Evolutionary conservation across 768 basidiomycete genomes (phyloP).

Genomic region (Clavulina sp.): DNA sequence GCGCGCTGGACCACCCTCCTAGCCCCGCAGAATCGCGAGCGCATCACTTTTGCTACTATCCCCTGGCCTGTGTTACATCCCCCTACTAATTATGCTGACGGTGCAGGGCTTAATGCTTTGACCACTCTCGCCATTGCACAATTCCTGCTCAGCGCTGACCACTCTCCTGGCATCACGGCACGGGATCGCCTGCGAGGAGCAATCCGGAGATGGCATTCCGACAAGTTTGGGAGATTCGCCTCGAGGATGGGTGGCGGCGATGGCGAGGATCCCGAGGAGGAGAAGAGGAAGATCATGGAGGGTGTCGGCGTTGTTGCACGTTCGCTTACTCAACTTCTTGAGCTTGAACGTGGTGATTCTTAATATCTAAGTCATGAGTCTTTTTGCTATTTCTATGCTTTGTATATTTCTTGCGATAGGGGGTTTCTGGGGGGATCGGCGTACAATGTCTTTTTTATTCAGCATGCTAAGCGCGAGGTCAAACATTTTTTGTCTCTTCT

Average conservation of each 20-base stretch:
- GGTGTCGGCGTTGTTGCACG: background rate
- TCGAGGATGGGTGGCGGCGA: too few relatives aligned
- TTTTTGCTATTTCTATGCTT: too few relatives aligned
- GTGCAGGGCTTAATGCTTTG: background rate
- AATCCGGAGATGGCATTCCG: background rate
- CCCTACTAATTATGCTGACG: background rate
- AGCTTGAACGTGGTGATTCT: background rate
- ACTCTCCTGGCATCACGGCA: background rate
- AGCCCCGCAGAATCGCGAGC: background rate
- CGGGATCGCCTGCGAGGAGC: background rate
- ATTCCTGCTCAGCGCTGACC: background rate
- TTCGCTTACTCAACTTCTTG: background rate
- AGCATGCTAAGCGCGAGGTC: too few relatives aligned
- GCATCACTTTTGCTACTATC: background rate
- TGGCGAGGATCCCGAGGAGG: background rate
- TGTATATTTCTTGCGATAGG: too few relatives aligned
- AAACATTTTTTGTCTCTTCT: too few relatives aligned
- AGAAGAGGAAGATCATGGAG: background rate
- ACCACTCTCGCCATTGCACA: background rate
- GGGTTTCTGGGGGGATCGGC: too few relatives aligned
- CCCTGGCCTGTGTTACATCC: background rate
- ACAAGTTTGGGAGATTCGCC: slow-evolving; percentile 1
- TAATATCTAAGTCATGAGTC: too few relatives aligned
- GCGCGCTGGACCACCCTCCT: background rate
- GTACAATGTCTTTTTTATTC: too few relatives aligned